phyloP scores from a whole-genome alignment of 2,329 filamentous ascomycete species.

The Fusarium verticillioides region DNA sequence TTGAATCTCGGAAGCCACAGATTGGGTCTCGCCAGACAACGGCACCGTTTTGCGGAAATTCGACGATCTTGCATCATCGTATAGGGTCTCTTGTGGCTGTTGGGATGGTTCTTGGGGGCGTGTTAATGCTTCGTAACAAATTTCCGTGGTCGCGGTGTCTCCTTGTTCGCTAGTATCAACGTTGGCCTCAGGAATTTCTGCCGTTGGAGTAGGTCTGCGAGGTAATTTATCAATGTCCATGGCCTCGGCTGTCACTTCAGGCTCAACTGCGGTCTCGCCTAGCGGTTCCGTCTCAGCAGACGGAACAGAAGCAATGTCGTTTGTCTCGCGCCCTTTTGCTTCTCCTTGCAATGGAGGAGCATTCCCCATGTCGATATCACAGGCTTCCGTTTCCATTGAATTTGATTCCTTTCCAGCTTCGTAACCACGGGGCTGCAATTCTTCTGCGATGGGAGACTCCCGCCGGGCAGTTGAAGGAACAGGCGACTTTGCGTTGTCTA shows the following conservation, averaged over 20 bases:
- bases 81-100: constrained; percentile 13
- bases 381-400: background rate
- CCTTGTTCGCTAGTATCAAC: constrained; percentile 15
- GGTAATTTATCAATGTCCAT: constrained; percentile 39
- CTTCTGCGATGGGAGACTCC: background rate
- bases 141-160: constrained; percentile 10
- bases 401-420: background rate
- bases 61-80: constrained; percentile 12
- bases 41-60: constrained; percentile 2
- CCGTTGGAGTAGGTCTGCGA: background rate
- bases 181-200: constrained; percentile 20
- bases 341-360: constrained; percentile 1
- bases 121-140: background rate
- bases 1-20: background rate
- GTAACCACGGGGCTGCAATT: background rate
- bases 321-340: background rate
- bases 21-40: background rate
- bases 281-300: background rate
- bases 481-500: constrained; percentile 9
- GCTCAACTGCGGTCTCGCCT: background rate
- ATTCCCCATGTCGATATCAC: constrained; percentile 14
- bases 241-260: constrained; percentile 17
- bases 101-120: constrained; percentile 2
- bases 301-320: background rate
- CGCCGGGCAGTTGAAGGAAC: background rate